Evolutionary conservation across 2,329 filamentous ascomycete genomes (phyloP), one percentile per base, ranked within the genome.

Genomic region (Zymoseptoria crescenta): DNA sequence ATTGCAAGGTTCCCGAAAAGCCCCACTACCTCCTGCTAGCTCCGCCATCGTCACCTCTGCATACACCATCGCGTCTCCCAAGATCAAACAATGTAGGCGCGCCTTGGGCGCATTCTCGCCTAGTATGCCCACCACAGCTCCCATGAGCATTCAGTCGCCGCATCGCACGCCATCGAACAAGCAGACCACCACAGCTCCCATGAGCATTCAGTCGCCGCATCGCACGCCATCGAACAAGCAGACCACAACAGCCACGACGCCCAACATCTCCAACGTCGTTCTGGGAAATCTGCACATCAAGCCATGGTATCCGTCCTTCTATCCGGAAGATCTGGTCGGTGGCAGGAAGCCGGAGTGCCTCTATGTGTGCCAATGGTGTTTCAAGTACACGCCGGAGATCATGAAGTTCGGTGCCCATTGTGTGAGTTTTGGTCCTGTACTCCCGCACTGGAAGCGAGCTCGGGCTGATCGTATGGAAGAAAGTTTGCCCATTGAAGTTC

Each of bases 221-320:
- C 62, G 64, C 45, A 64, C 66, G 8, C 59, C 64, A 8, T 45
- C 35, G 10, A n/a, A 45, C n/a, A 64, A 62, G 16, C 64, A 65
- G 52, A 29, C 51, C 51, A 52, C 29, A n/a, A 50, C 61, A 16
- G 49, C 65, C 13, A 67, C 71, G 60, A 86, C 88, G 66, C 88
- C 88, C 59, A 96, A 95, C 72, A 87, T 96, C 64, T 85, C 91
- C 70, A 89, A 90, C 71, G 89, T 96, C 55, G 87, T 96, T 57
- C 80, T 96, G 62, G 93, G 92, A 4, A 85, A 91, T 68, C 80
- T 94, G 30, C 85, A 86, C 68, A 95, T 96, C 76, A 86, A 87
- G 67, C 88, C 92, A 2, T 96, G 92, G 91, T 96, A 94, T 73
- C 90, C 91, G 7, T 95, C 90, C 16, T 94, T 92, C 74, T 96